phyloP scores from a whole-genome alignment of 2,329 filamentous ascomycete species.

The Colletotrichum camelliae region DNA sequence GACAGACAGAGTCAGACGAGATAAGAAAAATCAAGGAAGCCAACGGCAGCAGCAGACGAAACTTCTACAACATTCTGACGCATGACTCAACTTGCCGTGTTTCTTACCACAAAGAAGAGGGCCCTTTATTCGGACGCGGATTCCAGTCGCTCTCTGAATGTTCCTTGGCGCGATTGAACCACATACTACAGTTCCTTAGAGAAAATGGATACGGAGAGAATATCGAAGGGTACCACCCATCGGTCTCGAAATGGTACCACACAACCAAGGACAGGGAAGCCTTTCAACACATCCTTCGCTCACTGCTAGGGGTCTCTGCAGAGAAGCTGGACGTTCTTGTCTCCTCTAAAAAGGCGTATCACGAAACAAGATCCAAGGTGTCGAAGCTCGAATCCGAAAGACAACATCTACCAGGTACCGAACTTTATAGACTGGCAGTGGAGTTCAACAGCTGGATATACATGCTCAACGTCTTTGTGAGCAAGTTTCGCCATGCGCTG shows the following conservation, averaged over 20 bases:
- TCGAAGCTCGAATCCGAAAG: neutral
- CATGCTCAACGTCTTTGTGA: neutral
- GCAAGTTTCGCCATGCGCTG: neutral
- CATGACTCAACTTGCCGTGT: neutral
- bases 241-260: neutral
- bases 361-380: neutral
- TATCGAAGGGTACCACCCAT: neutral
- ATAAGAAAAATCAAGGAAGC: neutral
- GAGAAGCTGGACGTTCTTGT: neutral
- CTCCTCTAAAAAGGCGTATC: neutral
- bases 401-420: neutral
- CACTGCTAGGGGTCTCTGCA: neutral
- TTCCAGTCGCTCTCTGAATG: neutral
- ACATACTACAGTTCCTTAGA: neutral
- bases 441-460: neutral
- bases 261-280: neutral
- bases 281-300: neutral
- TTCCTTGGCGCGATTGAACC: neutral
- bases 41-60: neutral
- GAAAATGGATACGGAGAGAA: neutral
- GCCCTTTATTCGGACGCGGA: neutral
- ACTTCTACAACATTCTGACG: neutral
- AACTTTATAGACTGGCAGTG: neutral
- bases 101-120: neutral
- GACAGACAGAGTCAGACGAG: neutral